Conservation (phyloP, 306 rosid genomes). For the Senna tora region DNA sequence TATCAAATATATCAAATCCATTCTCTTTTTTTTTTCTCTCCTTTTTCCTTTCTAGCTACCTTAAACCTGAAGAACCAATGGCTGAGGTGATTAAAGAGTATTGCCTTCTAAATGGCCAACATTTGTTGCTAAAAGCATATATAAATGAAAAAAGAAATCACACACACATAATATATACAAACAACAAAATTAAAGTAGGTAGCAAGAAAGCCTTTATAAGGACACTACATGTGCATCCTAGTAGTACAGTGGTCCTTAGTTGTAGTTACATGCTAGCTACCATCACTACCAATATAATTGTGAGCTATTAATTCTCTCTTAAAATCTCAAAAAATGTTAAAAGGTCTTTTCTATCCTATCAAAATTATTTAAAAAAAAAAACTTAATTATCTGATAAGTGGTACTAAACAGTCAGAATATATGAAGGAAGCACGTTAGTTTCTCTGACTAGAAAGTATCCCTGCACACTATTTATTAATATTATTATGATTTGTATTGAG, state of each 20-base stretch:
- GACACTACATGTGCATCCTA: constrained; percentile 41
- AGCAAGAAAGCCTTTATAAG: constrained; percentile 1
- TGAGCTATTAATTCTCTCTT: no score
- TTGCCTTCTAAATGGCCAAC: constrained; percentile 31
- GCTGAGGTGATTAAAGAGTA: neutral
- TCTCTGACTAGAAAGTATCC: neutral
- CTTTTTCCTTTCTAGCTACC: no score
- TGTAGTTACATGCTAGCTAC: neutral
- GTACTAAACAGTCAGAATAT: neutral
- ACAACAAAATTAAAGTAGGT: constrained; percentile 8
- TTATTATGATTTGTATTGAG: neutral
- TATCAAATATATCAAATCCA: no score
- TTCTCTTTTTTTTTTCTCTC: no score
- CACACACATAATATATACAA: no score
- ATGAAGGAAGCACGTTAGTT: neutral
- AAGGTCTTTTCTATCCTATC: no score
- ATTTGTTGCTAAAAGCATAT: neutral
- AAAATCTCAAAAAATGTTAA: no score
- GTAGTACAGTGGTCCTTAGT: constrained; percentile 4
- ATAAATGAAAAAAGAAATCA: no score
- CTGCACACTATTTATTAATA: neutral
- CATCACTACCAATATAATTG: no score
- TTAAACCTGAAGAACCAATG: constrained; percentile 26
- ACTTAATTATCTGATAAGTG: no score
- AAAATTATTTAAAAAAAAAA: no score